Evolutionary conservation across 2,329 filamentous ascomycete species (phyloP).

Genomic region (Xylariaceae sp.): DNA sequence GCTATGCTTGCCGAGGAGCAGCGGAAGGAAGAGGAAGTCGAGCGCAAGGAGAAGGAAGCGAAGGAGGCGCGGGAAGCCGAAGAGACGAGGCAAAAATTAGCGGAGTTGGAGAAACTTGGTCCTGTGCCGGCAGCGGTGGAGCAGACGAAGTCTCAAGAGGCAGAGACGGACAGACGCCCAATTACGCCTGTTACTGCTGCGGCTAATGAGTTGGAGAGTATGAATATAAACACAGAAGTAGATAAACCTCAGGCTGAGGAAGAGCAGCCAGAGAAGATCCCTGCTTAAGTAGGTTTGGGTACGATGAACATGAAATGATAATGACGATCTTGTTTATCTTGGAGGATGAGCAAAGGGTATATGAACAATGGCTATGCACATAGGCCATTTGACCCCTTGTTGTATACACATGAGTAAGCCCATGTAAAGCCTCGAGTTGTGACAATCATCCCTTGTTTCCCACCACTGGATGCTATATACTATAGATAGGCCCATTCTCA

Average conservation of each 20-base stretch:
- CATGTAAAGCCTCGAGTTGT: too few relatives aligned
- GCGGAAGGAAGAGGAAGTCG: slow-evolving; percentile 47
- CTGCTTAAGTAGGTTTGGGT: slow-evolving; percentile 5
- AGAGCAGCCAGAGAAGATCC: slow-evolving; percentile 10
- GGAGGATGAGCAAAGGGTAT: too few relatives aligned
- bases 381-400: too few relatives aligned
- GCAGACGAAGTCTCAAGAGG: slow-evolving; percentile 24
- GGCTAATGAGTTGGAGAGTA: slow-evolving; percentile 33
- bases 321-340: too few relatives aligned
- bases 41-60: slow-evolving; percentile 40
- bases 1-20: slow-evolving; percentile 62
- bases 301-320: too few relatives aligned
- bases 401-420: too few relatives aligned
- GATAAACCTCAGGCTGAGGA: slow-evolving; percentile 3
- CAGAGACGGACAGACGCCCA: slow-evolving; percentile 25
- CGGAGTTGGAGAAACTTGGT: slow-evolving; percentile 41
- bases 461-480: too few relatives aligned
- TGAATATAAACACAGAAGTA: slow-evolving; percentile 33
- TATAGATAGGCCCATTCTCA: too few relatives aligned
- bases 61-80: slow-evolving; percentile 45
- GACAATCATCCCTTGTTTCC: too few relatives aligned
- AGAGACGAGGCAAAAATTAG: slow-evolving; percentile 45
- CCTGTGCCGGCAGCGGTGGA: slow-evolving; percentile 33
- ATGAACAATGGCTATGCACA: too few relatives aligned
- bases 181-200: slow-evolving; percentile 29